A percentile compares a stretch with the other conserved stretches of the same genome.
Evolutionary conservation across 495 filamentous ascomycete genomes (phyloP).

Genomic region (Penicillium psychrofluorescens): DNA sequence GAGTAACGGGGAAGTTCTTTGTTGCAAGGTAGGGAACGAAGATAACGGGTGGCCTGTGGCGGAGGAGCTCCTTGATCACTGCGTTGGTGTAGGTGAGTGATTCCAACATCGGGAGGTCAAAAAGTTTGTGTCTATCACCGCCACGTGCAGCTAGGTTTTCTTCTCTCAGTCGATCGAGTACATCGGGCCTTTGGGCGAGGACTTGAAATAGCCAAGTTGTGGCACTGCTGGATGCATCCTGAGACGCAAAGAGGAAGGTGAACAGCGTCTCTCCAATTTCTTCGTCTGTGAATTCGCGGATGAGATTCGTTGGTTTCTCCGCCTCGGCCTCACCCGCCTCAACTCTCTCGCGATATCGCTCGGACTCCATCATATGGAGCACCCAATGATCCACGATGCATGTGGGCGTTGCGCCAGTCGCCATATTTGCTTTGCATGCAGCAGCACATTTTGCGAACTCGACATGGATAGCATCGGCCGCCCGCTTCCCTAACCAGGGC

Average conservation of each 20-base stretch:
- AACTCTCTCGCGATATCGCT: constrained; percentile 56
- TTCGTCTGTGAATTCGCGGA: constrained; percentile 77
- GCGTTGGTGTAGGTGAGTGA: constrained; percentile 81
- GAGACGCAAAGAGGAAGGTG: constrained; percentile 93
- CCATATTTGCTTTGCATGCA: constrained; percentile 82
- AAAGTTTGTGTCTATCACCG: constrained; percentile 58
- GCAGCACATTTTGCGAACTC: constrained; percentile 84
- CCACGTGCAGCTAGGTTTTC: constrained; percentile 71
- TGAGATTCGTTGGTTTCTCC: constrained; percentile 68
- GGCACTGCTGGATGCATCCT: constrained; percentile 88
- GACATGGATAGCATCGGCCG: constrained; percentile 72
- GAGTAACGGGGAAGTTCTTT: constrained; percentile 79
- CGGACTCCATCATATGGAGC: constrained; percentile 71
- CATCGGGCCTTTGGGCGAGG: constrained; percentile 81
- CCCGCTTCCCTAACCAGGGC: constrained; percentile 87
- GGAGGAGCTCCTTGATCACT: constrained; percentile 82
- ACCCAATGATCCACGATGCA: constrained; percentile 94
- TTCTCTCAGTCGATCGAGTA: constrained; percentile 72
- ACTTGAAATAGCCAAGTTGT: constrained; percentile 89
- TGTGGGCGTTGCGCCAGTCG: constrained; percentile 65
- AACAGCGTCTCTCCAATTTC: constrained; percentile 90
- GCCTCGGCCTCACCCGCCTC: constrained; percentile 56
- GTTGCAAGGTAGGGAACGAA: constrained; percentile 94
- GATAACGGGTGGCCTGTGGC: constrained; percentile 86
- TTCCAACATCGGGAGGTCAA: constrained; percentile 77